These are phyloP conservation scores for Bruguiera sexangula DNA, from an alignment of 345 rosid species.

Conservation along the genomic window DNA sequence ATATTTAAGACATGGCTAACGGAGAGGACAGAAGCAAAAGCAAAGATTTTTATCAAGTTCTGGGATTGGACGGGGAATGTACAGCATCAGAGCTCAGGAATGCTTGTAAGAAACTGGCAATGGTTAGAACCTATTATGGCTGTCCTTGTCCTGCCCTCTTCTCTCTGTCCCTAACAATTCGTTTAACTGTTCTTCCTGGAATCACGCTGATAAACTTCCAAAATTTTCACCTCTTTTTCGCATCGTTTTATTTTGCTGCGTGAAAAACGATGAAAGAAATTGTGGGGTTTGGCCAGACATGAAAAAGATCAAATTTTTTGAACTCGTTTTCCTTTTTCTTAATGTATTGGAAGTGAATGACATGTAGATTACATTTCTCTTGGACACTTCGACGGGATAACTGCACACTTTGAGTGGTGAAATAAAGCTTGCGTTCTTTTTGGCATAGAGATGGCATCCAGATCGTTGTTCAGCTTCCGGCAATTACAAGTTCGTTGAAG, in stretches of 20 bases:
- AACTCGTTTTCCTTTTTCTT: too few relatives aligned
- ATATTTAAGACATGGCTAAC: slow-evolving; percentile 34
- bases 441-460: slow-evolving; percentile 86
- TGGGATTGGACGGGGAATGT: slow-evolving; percentile 76
- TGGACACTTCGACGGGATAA: not conserved
- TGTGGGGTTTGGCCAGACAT: too few relatives aligned
- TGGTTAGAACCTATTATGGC: slow-evolving; percentile 44
- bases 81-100: slow-evolving; percentile 61
- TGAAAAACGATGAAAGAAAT: too few relatives aligned
- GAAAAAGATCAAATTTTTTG: too few relatives aligned
- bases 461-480: slow-evolving; percentile 87
- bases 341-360: not conserved
- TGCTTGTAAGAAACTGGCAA: slow-evolving; percentile 83
- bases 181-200: not conserved
- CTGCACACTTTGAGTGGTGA: slow-evolving; percentile 3
- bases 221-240: not conserved
- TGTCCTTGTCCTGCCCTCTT: not conserved
- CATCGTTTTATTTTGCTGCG: not conserved
- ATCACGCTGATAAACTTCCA: not conserved
- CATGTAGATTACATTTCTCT: too few relatives aligned
- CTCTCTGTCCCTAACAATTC: not conserved
- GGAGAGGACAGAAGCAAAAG: slow-evolving; percentile 34
- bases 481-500: slow-evolving; percentile 61
- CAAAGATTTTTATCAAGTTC: slow-evolving; percentile 58
- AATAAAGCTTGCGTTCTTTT: slow-evolving; percentile 6